phyloP scores from a whole-genome alignment of 179 eudicot genomes.

The Dionaea muscipula region DNA sequence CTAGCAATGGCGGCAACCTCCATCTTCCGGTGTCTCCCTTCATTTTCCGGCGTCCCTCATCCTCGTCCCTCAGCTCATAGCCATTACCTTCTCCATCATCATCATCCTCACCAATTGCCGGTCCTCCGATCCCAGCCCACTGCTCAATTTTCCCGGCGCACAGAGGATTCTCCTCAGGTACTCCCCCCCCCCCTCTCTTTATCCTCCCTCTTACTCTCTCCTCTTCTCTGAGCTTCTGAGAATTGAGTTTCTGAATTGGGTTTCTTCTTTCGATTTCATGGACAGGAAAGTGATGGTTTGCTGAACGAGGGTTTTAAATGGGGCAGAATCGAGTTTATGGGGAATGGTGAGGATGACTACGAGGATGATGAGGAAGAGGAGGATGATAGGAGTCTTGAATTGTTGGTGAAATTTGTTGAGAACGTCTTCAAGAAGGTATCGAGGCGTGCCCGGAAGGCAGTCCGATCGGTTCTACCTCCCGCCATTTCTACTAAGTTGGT shows the following conservation, averaged over 20 bases:
- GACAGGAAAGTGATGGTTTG: conserved; percentile 26
- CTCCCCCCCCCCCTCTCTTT: no score
- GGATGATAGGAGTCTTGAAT: conserved; percentile 80
- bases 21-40: no score
- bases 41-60: no score
- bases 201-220: conserved; percentile 3
- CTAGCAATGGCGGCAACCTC: no score
- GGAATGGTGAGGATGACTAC: conserved; percentile 29
- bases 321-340: conserved; percentile 23
- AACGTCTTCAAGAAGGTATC: conserved; percentile 69
- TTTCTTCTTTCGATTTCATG: no score
- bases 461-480: conserved; percentile 69
- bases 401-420: conserved; percentile 66
- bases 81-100: no score
- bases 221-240: background rate
- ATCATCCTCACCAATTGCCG: conserved; percentile 10
- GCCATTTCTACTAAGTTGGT: conserved; percentile 71
- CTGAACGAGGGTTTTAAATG: conserved; percentile 30
- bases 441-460: conserved; percentile 68
- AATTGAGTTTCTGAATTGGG: no score
- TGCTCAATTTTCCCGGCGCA: conserved; percentile 24
- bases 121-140: conserved; percentile 13
- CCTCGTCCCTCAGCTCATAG: no score
- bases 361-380: conserved; percentile 63
- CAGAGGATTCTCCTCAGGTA: conserved; percentile 22